A percentile compares a stretch with the other conserved stretches of the same genome.
phyloP scores from a whole-genome alignment of 176 grass and related monocot species.

The Lolium perenne region DNA sequence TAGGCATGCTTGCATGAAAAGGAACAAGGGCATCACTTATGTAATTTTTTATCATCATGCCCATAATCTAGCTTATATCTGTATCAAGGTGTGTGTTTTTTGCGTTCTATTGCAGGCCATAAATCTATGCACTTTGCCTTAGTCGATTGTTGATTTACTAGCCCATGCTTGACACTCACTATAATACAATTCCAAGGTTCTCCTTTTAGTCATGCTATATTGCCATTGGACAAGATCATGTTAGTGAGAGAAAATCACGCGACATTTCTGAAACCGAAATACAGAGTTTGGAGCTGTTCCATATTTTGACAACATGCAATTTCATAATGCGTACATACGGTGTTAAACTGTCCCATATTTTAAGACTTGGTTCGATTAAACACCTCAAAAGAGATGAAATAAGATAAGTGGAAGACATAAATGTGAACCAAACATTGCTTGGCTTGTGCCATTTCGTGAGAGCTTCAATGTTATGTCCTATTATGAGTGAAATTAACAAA shows the following conservation, averaged over 20 bases:
- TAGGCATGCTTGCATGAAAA: neutral
- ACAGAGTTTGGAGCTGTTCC: neutral
- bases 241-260: neutral
- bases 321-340: neutral
- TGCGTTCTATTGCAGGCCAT: neutral
- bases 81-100: neutral
- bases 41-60: neutral
- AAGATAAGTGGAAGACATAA: neutral
- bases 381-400: neutral
- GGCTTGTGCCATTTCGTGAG: neutral
- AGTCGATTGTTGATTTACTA: neutral
- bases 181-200: neutral
- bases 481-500: neutral
- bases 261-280: neutral
- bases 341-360: neutral
- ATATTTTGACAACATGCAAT: slow-evolving; percentile 5
- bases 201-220: slow-evolving; percentile 1
- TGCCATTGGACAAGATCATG: neutral
- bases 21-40: neutral
- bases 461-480: neutral
- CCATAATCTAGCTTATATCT: neutral
- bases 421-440: neutral
- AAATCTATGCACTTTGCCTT: neutral
- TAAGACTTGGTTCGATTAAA: slow-evolving; percentile 2
- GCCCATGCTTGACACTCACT: neutral